Evolutionary conservation across 805 yeast species (phyloP).

Genomic region (Monosporozyma aerobia): DNA sequence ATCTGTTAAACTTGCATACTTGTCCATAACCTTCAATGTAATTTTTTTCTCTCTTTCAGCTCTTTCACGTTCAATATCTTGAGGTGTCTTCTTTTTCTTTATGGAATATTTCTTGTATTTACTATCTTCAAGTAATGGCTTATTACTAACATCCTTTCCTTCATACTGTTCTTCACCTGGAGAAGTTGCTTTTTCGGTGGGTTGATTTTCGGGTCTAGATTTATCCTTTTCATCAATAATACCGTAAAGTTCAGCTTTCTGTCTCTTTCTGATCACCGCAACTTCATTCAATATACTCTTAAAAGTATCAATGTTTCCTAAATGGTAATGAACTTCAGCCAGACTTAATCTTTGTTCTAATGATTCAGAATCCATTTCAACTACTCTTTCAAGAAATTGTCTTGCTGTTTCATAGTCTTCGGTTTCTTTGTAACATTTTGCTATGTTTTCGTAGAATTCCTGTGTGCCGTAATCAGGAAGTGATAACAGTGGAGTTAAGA

Average conservation of each 20-base stretch:
- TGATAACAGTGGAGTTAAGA: slow-evolving; percentile 47
- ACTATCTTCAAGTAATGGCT: slow-evolving; percentile 27
- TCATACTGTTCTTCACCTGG: not conserved
- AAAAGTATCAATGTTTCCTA: slow-evolving; percentile 53
- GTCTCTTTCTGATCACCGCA: slow-evolving; percentile 31
- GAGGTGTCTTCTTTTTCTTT: slow-evolving; percentile 24
- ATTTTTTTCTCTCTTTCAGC: slow-evolving; percentile 49
- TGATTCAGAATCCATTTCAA: slow-evolving; percentile 52
- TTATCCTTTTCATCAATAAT: slow-evolving; percentile 3
- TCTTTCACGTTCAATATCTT: slow-evolving; percentile 37
- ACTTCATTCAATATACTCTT: slow-evolving; percentile 47
- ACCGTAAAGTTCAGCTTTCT: slow-evolving; percentile 17
- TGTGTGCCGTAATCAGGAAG: slow-evolving; percentile 43
- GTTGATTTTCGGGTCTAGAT: not conserved
- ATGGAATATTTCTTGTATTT: slow-evolving; percentile 20
- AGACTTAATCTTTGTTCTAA: slow-evolving; percentile 67
- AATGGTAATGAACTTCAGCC: slow-evolving; percentile 70
- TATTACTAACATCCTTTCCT: slow-evolving; percentile 7
- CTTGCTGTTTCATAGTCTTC: slow-evolving; percentile 62
- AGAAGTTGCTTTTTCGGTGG: not conserved
- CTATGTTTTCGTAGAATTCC: slow-evolving; percentile 47
- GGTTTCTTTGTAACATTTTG: slow-evolving; percentile 66
- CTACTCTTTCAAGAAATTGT: slow-evolving; percentile 44
- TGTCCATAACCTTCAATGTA: slow-evolving; percentile 46
- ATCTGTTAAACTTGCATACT: slow-evolving; percentile 44